Evolutionary conservation across 2,329 filamentous ascomycete genomes (phyloP).

Genomic region (Pseudogymnoascus sp.): DNA sequence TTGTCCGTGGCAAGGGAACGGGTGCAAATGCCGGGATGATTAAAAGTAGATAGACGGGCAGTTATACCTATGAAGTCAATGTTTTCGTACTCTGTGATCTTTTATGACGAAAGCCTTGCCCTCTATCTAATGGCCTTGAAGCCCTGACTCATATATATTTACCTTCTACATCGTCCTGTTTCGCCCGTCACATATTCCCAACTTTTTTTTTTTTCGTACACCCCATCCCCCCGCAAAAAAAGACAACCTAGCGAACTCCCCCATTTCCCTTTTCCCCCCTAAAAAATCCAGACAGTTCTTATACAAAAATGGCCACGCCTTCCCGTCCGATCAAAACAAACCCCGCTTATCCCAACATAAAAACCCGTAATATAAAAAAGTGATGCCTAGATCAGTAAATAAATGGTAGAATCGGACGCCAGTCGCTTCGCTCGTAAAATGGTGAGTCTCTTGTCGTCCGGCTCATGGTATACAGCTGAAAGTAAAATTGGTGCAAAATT

Average conservation of each 20-base stretch:
- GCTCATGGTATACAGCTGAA: conserved; percentile 1
- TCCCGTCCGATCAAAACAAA: neutral
- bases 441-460: neutral
- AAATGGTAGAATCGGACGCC: neutral
- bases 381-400: neutral
- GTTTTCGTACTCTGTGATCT: neutral
- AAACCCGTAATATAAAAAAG: neutral
- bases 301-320: neutral
- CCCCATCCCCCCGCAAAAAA: neutral
- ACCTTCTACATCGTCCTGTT: neutral
- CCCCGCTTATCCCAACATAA: neutral
- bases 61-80: neutral
- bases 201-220: conserved; percentile 1
- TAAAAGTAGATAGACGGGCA: neutral
- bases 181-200: neutral
- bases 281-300: neutral
- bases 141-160: neutral
- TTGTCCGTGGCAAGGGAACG: neutral
- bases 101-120: neutral
- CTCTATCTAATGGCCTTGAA: neutral
- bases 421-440: neutral
- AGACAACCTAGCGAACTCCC: neutral
- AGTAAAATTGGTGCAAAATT: neutral
- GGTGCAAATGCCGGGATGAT: conserved; percentile 7
- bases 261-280: neutral